Conservation (phyloP, 2,329 filamentous ascomycete genomes). For the Aureobasidium sp. region DNA sequence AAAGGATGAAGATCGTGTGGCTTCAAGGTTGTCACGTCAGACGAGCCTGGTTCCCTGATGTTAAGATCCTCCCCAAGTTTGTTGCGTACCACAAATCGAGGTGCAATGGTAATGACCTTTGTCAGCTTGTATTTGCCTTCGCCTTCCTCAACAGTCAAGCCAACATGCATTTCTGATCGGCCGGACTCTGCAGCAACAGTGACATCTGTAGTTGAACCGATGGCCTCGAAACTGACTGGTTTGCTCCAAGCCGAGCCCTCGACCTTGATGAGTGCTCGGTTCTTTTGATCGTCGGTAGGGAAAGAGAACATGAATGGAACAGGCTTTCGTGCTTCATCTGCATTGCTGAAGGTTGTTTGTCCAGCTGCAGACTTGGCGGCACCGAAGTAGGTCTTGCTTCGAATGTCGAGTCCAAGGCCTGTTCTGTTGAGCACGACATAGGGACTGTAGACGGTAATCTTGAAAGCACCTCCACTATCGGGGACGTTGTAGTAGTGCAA, state of each 20-base stretch:
- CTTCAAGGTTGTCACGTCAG: conserved; percentile 71
- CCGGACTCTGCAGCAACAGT: conserved; percentile 66
- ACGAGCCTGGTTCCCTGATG: conserved; percentile 85
- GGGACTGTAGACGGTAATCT: conserved; percentile 88
- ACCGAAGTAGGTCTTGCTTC: conserved; percentile 83
- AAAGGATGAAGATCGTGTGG: conserved; percentile 75
- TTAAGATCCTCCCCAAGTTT: conserved; percentile 82
- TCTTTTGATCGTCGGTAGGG: conserved; percentile 78
- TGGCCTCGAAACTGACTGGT: conserved; percentile 94
- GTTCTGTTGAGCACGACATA: conserved; percentile 96
- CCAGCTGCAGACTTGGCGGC: conserved; percentile 77
- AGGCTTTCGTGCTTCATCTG: conserved; percentile 60
- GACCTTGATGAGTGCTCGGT: conserved; percentile 79
- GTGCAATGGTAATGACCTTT: conserved; percentile 87
- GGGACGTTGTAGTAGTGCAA: conserved; percentile 88
- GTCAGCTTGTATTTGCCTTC: conserved; percentile 97
- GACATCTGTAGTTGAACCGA: conserved; percentile 86
- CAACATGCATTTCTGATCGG: conserved; percentile 79
- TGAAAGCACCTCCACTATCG: conserved; percentile 90
- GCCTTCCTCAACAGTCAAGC: conserved; percentile 80
- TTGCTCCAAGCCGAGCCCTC: conserved; percentile 94
- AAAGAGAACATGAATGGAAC: conserved; percentile 96
- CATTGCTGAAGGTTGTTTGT: conserved; percentile 57
- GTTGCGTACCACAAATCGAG: conserved; percentile 90
- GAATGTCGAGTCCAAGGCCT: conserved; percentile 77